Base-by-base conservation (phyloP, 192 early-diverging fungal species). In the Coemansia sp. region DNA sequence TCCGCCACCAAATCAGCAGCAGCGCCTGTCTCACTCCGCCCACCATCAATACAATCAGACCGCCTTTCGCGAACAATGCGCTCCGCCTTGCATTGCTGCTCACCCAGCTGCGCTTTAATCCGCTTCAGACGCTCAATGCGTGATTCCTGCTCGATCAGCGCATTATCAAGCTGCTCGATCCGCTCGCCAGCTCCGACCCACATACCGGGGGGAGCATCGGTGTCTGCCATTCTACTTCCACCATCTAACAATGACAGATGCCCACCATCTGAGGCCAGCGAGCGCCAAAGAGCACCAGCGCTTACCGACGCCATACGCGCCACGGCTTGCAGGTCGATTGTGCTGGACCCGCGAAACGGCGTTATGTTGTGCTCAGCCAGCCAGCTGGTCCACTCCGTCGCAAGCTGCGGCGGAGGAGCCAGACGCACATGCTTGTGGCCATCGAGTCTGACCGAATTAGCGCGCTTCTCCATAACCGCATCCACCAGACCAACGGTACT, bases 371-470 rank as follows among this genome's bases (percentile, higher is more conserved):
- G 61, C 15, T 41, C 46, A 0, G 57, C 76, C 68, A 82, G 66
- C 80, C 80, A 82, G 55, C 48, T 37, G 19, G 80, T 47, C 80
- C 80, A 82, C 57, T 68, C 65, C 10, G 40, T 46, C 15, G 75
- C 68, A 68, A 77, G 61, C 41, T 66, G 61, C n/a, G 74, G 68
- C 43, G 80, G 43, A 32, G 80, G 80, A 42, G 66, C 80, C 65
- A 82, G 54, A 0, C 72, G 58, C 59, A 74, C 49, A 19, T 82
- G 65, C 8, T 45, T 52, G 6, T 56, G 56, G 26, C 67, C 75
- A 7, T 78, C 72, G 12, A 82, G 64, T 19, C 63, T 56, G 43
- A 74, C 72, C 15, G 61, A 47, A 32, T 74, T 78, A 32, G 75
- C 72, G 8, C 72, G 56, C 18, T 60, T 46, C 26, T 71, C 74